These are phyloP conservation scores for Monosporozyma unispora DNA, from an alignment of 805 yeast species.

Conservation along the genomic window DNA sequence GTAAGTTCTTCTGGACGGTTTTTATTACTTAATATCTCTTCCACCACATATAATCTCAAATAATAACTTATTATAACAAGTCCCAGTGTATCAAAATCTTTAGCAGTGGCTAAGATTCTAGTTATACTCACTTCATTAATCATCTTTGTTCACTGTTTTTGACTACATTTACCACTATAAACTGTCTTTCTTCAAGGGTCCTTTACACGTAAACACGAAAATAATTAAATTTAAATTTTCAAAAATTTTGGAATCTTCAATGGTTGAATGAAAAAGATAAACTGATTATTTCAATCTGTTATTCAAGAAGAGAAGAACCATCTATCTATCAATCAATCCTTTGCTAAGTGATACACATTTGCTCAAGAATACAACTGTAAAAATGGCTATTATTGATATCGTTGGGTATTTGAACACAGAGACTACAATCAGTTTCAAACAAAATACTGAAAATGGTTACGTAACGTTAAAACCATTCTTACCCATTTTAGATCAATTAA, in stretches of 20 bases:
- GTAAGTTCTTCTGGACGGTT: constrained; percentile 56
- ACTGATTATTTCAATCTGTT: not conserved
- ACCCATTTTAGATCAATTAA: constrained; percentile 17
- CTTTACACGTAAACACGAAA: not conserved
- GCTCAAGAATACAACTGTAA: not conserved
- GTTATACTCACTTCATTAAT: not conserved
- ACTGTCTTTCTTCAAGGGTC: not conserved
- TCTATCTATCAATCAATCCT: too few relatives aligned
- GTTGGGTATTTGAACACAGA: not conserved
- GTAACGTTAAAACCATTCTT: constrained; percentile 18
- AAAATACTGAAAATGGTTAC: constrained; percentile 12
- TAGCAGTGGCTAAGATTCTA: constrained; percentile 15
- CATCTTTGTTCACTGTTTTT: not conserved
- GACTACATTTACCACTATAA: not conserved
- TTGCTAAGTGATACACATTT: too few relatives aligned
- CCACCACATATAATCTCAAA: constrained; percentile 53
- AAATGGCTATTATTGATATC: not conserved
- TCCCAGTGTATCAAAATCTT: constrained; percentile 20
- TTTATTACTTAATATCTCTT: constrained; percentile 52
- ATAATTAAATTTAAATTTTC: not conserved
- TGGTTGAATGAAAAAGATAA: not conserved
- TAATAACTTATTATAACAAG: constrained; percentile 26
- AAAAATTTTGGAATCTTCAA: not conserved
- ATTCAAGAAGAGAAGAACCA: too few relatives aligned
- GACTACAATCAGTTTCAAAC: not conserved